phyloP scores from a whole-genome alignment of 2,329 filamentous ascomycete species.

The Macrophomina phaseolina region DNA sequence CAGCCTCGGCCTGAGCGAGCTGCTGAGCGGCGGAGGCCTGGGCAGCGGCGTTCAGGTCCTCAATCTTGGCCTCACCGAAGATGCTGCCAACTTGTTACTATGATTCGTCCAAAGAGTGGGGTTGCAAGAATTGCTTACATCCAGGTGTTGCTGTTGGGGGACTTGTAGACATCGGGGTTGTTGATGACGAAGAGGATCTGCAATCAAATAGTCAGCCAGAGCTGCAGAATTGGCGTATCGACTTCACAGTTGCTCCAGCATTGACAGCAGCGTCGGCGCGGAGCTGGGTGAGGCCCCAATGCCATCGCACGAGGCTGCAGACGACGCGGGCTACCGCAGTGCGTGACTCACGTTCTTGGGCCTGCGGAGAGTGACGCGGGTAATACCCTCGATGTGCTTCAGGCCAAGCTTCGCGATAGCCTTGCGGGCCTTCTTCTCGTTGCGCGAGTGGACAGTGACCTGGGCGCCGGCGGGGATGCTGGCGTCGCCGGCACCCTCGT shows the following conservation, averaged over 20 bases:
- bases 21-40: conserved; percentile 96
- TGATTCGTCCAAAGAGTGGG: conserved; percentile 12
- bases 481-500: conserved; percentile 66
- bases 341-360: conserved; percentile 90
- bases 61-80: conserved; percentile 99
- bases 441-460: conserved; percentile 94
- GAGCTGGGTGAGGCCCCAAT: neutral
- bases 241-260: neutral
- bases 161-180: conserved; percentile 99
- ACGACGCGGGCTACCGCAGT: neutral
- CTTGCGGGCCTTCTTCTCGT: conserved; percentile 99
- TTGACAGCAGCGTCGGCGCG: neutral
- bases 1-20: conserved; percentile 75
- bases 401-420: conserved; percentile 98
- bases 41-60: conserved; percentile 98
- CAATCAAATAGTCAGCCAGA: conserved; percentile 28
- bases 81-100: conserved; percentile 66
- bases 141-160: conserved; percentile 98
- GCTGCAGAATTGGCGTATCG: neutral
- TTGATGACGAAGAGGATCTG: conserved; percentile 99
- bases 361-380: conserved; percentile 93
- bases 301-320: neutral
- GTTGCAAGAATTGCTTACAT: conserved; percentile 71
- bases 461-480: conserved; percentile 82
- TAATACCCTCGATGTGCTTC: conserved; percentile 96